Evolutionary conservation across 2,329 filamentous ascomycete species (phyloP), one percentile per base, ranked within the genome.

Genomic region (Calonectria fujianensis): DNA sequence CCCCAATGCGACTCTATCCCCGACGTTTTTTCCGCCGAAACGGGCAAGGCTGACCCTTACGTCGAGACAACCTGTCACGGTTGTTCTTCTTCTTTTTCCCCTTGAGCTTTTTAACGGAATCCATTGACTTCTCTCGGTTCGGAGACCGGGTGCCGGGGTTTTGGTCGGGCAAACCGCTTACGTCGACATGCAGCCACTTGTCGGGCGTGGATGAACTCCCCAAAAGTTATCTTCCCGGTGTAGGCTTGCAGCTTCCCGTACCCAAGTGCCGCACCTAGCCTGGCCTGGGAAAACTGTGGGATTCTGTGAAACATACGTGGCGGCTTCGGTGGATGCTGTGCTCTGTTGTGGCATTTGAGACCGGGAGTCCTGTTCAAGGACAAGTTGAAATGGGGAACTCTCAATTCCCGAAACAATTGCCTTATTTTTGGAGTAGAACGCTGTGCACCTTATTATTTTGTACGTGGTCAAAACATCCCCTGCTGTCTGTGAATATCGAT

Each of bases 191-290:
- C 45, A 59, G 29, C 27, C n/a, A 59, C 69, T 29, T 64, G 69
- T 54, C 69, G 14, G 18, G 24, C 20, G 52, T 29, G 59, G 37
- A 37, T 54, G 35, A 29, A 52, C 16, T 64, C 27, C 69, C 35
- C 35, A 45, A 63, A 29, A 27, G 45, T 32, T 20, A 37, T 45
- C 37, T 32, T 24, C 24, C 11, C 50, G 41, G 7, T 51, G 16
- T 32, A 39, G 51, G 31, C 45, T 32, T 68, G 16, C 57, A n/a
- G 35, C 18, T 68, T 73, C 48, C 70, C 70, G 70, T 16, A n/a
- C 24, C 20, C 29, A 69, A 73, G 65, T 73, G 70, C 70, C 70
- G 70, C 70, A 63, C 20, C 45, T 45, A 14, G 45, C 14, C 52
- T 45, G 37, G 4, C 18, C 35, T 31, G 35, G 8, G 35, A 18